phyloP scores from a whole-genome alignment of 352 stramenopile genomes.

The Globisporangium ultimum region DNA sequence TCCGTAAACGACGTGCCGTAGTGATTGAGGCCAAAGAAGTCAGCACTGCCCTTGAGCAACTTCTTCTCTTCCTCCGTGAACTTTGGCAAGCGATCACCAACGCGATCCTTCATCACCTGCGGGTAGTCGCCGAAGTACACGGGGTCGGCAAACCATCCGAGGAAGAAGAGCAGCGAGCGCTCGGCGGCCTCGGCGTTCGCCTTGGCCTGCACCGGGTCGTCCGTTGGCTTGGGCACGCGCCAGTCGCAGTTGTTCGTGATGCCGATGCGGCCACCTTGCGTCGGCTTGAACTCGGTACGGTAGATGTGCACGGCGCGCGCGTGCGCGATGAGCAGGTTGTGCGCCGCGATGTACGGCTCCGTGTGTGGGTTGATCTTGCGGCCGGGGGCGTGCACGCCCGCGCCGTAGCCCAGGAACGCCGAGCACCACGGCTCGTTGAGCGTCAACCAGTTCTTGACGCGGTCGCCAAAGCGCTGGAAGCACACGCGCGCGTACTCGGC shows the following conservation, averaged over 20 bases:
- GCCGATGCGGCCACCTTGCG: conserved; percentile 80
- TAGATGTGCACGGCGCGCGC: conserved; percentile 84
- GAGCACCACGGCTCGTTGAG: conserved; percentile 92
- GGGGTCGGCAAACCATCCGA: conserved; percentile 92
- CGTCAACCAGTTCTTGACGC: conserved; percentile 92
- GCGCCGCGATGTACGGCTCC: conserved; percentile 83
- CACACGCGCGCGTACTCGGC: conserved; percentile 87
- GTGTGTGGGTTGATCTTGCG: conserved; percentile 35
- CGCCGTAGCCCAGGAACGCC: conserved; percentile 81
- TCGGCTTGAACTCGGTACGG: conserved; percentile 65
- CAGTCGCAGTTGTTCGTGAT: conserved; percentile 91
- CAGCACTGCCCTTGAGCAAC: conserved; percentile 74
- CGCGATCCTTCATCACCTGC: conserved; percentile 80
- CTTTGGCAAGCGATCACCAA: conserved; percentile 75
- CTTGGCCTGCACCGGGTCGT: conserved; percentile 47
- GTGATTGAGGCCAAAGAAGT: conserved; percentile 96
- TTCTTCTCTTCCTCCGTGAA: conserved; percentile 87
- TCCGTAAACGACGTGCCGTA: conserved; percentile 73
- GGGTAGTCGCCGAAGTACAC: conserved; percentile 93
- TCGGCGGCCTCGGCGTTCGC: conserved; percentile 62
- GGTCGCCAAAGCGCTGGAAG: conserved; percentile 89
- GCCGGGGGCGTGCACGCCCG: conserved; percentile 83
- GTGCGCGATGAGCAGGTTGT: conserved; percentile 90
- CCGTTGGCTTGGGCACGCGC: conserved; percentile 63
- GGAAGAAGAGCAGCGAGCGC: conserved; percentile 82